Conservation (phyloP, 306 rosid species). For the Dryas alaskensis region DNA sequence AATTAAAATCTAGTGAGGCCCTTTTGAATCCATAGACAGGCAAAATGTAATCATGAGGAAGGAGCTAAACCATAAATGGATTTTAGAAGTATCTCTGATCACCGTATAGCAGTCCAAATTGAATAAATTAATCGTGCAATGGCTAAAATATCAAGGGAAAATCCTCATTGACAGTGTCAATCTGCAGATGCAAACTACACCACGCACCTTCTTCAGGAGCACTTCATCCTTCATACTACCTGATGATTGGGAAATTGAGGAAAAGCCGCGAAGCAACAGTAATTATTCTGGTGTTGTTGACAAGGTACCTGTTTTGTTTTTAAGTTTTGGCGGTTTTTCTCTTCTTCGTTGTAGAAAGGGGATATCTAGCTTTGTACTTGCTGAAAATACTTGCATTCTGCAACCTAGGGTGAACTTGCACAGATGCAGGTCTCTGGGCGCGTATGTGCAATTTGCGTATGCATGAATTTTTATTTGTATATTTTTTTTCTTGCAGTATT, state of each 20-base stretch:
- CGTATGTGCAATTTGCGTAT: not conserved
- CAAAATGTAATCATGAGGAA: not conserved
- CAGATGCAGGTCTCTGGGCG: not conserved
- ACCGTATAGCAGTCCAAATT: not conserved
- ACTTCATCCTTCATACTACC: constrained; percentile 33
- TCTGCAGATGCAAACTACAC: constrained; percentile 27
- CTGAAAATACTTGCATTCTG: not conserved
- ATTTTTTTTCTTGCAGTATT: constrained; percentile 35
- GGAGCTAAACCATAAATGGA: not conserved
- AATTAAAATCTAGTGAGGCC: not conserved
- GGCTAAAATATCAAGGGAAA: not conserved
- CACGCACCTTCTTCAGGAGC: constrained; percentile 1
- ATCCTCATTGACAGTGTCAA: constrained; percentile 12
- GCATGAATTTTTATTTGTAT: not conserved
- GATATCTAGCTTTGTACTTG: not conserved
- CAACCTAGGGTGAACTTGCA: not conserved
- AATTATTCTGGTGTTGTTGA: constrained; percentile 14
- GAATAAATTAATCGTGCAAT: not conserved
- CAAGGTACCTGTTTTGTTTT: constrained; percentile 33
- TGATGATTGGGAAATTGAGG: constrained; percentile 39
- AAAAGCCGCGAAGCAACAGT: constrained; percentile 21
- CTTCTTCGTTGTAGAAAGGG: constrained; percentile 8
- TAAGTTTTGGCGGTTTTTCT: not conserved
- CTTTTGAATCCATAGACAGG: not conserved
- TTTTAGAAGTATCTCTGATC: not conserved